phyloP scores from a whole-genome alignment of 208 protist genomes.

The Naegleria fowleri region DNA sequence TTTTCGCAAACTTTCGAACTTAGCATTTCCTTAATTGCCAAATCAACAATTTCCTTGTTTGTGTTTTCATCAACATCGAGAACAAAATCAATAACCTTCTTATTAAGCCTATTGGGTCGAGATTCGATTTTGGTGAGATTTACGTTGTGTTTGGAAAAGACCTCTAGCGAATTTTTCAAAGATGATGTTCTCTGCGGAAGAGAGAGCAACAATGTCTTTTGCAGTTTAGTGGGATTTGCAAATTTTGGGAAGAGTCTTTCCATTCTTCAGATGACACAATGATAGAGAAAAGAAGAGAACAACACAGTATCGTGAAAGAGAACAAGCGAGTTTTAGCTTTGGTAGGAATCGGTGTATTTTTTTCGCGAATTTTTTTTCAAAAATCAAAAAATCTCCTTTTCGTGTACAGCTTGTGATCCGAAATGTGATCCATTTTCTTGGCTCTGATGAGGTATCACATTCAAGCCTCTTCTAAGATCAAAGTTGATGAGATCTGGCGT shows the following conservation, averaged over 20 bases:
- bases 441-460: background rate
- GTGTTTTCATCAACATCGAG: background rate
- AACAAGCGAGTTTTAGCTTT: no score
- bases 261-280: background rate
- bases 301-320: no score
- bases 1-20: background rate
- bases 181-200: background rate
- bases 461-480: background rate
- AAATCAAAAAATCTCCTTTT: no score
- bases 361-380: no score
- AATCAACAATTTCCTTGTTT: background rate
- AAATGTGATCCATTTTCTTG: no score
- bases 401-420: no score
- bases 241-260: background rate
- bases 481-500: background rate
- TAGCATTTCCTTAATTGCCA: background rate
- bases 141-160: background rate
- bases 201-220: background rate
- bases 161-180: background rate
- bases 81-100: background rate
- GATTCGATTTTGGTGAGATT: background rate
- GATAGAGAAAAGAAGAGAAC: no score
- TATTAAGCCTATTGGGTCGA: background rate
- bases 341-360: no score
- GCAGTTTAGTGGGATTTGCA: background rate